Evolutionary conservation across 805 yeast genomes (phyloP), one percentile per base, ranked within the genome.

Genomic region (Myxozyma monticola): DNA sequence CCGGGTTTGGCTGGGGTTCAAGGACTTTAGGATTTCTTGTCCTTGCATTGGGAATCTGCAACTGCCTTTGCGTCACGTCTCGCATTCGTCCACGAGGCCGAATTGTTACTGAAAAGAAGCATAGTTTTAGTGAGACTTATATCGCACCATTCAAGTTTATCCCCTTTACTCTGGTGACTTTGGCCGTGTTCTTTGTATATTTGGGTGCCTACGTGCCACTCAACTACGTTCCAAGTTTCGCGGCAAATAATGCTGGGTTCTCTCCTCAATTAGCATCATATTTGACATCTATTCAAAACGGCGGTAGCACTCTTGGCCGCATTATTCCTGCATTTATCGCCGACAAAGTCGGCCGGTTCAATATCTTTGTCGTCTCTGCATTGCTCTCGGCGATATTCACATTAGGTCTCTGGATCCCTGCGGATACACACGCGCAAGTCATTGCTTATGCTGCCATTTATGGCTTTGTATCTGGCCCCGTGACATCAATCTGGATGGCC

Each of bases 341-440:
- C 0, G 81, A 76, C 59, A 65, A 57, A 36, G 59, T 73, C 21
- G 85, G 85, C 2, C 68, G 79, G 17, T 78, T 78, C 60, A 81
- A 82, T 60, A 70, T 79, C 34, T 74, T 77, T 63, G 69, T 74
- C 3, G 51, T 71, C 1, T 66, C 71, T 21, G 60, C 71, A 15
- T 25, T 63, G 1, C 35, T 67, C 45, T 67, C 77, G 9, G 69
- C 76, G 0, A 15, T 83, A 0, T 63, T 79, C 12, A 71, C 79
- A 1, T 68, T 84, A 40, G 71, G 73, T 0, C 60, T 84, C n/a
- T 84, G 89, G 89, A 65, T 82, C 15, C 89, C 90, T 1, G 77
- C 83, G 28, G n/a, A 58, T 22, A 61, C 48, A 28, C 42, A 49
- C n/a, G 69, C 61, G 2, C 68, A 63, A 4, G 57, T 68, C 10